A percentile compares a stretch with the other conserved stretches of the same genome.
Evolutionary conservation across 1,139 yeast genomes (phyloP).

Genomic region (Waltiozyma solani): DNA sequence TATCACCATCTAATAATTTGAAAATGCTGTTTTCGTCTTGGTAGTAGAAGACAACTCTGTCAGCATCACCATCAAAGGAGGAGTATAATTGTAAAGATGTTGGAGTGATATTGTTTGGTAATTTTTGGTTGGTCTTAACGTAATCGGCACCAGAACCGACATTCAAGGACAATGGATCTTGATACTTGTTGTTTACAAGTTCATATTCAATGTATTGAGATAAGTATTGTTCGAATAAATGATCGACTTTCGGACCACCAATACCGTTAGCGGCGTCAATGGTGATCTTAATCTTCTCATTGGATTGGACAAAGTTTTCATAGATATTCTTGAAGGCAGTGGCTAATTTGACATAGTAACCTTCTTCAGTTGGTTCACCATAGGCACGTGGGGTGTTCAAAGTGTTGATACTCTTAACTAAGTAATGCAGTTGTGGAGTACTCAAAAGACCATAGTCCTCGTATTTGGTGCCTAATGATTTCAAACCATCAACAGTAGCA

Average conservation of each 20-base stretch:
- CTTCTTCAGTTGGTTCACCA: constrained; percentile 56
- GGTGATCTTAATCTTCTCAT: constrained; percentile 36
- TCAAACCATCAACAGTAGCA: constrained; percentile 62
- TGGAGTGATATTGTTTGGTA: constrained; percentile 49
- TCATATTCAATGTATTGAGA: constrained; percentile 29
- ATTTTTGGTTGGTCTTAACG: constrained; percentile 79
- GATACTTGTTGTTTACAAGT: constrained; percentile 52
- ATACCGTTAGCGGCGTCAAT: constrained; percentile 94
- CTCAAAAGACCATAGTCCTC: constrained; percentile 65
- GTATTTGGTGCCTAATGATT: constrained; percentile 34
- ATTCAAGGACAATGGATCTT: constrained; percentile 52
- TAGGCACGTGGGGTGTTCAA: constrained; percentile 27
- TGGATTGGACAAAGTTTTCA: constrained; percentile 26
- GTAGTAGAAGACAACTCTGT: constrained; percentile 82
- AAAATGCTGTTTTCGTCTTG: constrained; percentile 38
- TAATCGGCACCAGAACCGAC: constrained; percentile 90
- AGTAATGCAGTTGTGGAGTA: constrained; percentile 91
- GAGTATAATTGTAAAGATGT: constrained; percentile 40
- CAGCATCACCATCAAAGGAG: constrained; percentile 97
- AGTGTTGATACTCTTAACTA: constrained; percentile 60
- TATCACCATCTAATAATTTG: constrained; percentile 85
- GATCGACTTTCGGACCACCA: constrained; percentile 70
- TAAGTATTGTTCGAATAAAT: constrained; percentile 36
- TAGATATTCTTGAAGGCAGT: constrained; percentile 31
- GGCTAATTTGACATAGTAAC: constrained; percentile 63